Conservation (phyloP, 73 alveolate genomes). For the Symbiodinium natans region DNA sequence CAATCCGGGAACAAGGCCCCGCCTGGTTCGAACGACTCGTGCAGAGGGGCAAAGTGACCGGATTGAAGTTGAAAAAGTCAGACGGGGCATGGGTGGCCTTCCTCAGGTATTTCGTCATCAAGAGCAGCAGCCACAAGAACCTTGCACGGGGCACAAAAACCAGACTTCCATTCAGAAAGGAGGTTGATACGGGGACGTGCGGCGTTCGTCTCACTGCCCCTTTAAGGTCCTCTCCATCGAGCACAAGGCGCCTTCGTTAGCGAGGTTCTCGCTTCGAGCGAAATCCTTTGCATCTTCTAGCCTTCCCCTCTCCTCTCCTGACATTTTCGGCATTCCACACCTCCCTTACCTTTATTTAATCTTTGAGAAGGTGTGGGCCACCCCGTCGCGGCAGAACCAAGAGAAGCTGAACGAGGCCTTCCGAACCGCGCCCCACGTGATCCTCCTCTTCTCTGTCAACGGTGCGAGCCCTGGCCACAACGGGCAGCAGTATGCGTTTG, state of each 20-base stretch:
- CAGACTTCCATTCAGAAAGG: too few species aligned
- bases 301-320: too few species aligned
- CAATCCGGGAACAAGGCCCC: not conserved
- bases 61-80: not conserved
- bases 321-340: too few species aligned
- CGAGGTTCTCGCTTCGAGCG: too few species aligned
- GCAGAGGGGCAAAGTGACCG: not conserved
- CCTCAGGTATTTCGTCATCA: constrained; percentile 20
- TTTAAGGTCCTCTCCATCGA: constrained; percentile 24
- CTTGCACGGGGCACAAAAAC: not conserved
- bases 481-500: not conserved
- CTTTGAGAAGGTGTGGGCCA: constrained; percentile 25
- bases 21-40: too few species aligned
- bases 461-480: not conserved
- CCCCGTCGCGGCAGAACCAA: constrained; percentile 41
- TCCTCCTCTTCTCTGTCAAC: constrained; percentile 40
- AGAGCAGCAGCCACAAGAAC: constrained; percentile 68
- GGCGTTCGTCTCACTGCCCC: too few species aligned
- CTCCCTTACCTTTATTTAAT: too few species aligned
- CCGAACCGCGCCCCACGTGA: constrained; percentile 62
- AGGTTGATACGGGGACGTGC: too few species aligned
- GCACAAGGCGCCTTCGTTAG: too few species aligned
- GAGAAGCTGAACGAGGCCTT: constrained; percentile 65
- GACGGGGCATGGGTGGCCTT: not conserved
- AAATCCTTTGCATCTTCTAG: too few species aligned